Evolutionary conservation across 192 early-diverging fungal genomes (phyloP).

Genomic region (Coemansia sp.): DNA sequence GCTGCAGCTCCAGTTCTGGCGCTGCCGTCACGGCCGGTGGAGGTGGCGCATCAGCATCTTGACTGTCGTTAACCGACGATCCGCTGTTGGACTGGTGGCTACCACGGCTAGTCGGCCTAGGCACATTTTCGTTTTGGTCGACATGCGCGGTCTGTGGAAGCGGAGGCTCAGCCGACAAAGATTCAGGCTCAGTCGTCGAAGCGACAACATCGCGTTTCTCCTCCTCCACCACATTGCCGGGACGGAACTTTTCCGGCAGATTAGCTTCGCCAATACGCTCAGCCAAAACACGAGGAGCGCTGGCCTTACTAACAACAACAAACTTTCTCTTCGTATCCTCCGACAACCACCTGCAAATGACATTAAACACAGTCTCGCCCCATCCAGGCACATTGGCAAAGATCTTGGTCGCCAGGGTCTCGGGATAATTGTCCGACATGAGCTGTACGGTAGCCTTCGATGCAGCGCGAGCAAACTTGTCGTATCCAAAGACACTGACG

Average conservation of each 20-base stretch:
- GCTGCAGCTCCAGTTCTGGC: slow-evolving; percentile 10
- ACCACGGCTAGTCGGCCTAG: slow-evolving; percentile 23
- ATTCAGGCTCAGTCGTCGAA: background rate
- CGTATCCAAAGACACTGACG: slow-evolving; percentile 55
- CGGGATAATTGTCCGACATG: slow-evolving; percentile 67
- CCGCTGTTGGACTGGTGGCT: background rate
- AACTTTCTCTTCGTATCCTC: slow-evolving; percentile 66
- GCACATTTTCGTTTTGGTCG: slow-evolving; percentile 22
- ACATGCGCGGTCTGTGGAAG: slow-evolving; percentile 24
- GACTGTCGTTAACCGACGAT: background rate
- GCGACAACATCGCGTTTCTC: background rate
- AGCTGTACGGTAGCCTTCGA: slow-evolving; percentile 59
- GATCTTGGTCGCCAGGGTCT: slow-evolving; percentile 63
- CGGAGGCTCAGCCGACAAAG: background rate
- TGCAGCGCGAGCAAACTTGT: slow-evolving; percentile 56
- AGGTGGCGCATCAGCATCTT: background rate
- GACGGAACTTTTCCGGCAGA: slow-evolving; percentile 37
- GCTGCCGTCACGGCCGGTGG: slow-evolving; percentile 26
- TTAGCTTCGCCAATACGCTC: slow-evolving; percentile 48
- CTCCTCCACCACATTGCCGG: background rate
- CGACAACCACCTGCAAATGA: slow-evolving; percentile 58
- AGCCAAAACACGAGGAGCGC: slow-evolving; percentile 29
- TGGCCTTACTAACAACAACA: slow-evolving; percentile 58
- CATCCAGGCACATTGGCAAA: slow-evolving; percentile 65
- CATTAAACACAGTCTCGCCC: slow-evolving; percentile 63